Evolutionary conservation across 306 rosid genomes (phyloP), one percentile per base, ranked within the genome.

Genomic region (Sophora flavescens): DNA sequence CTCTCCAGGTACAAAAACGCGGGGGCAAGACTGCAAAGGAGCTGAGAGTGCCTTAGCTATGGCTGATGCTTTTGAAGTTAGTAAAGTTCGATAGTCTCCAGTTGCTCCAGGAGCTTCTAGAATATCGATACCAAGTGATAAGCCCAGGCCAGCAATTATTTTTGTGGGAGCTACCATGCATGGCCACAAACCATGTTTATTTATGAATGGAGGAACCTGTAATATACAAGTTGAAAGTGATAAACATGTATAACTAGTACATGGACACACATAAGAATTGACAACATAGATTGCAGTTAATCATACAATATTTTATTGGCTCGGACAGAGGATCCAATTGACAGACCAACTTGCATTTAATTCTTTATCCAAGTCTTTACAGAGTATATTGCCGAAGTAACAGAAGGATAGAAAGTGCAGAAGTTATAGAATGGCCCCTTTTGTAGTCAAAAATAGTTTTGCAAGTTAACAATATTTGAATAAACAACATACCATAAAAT

Each of bases 141-240:
- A 83, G 53, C 98, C 98, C 53, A 90, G 78, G 75, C 98, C 97
- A 74, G 98, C 97, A 33, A 95, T 95, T 78, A 95, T 92, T 85
- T 95, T 95, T 14, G 98, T 92, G 57, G 97, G 98, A 78, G 98
- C 98, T 26, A 95, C 98, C 98, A 92, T 92, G 88, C 98, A 92
- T 74, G 98, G 93, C 86, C 84, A 44, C 76, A 95, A 74, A 50
- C 82, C 97, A 69, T 95, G 98, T 78, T 87, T 92, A 52, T 88
- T 58, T 61, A 75, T 75, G 84, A 95, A 95, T 53, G 97, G 82
- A 30, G 96, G 91, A 79, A 95, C 98, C 98, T 95, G 82, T 58
- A 76, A 83, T 39, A 60, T 57, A 36, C 58, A 6, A 71, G 63
- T 58, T 35, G 13, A 74, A 70, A 77, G 38, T 44, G 26, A 14